Percentiles rank a stretch among this genome's conserved stretches.
phyloP scores from a whole-genome alignment of 2,329 filamentous ascomycete genomes.

The Fusarium dlaminii region DNA sequence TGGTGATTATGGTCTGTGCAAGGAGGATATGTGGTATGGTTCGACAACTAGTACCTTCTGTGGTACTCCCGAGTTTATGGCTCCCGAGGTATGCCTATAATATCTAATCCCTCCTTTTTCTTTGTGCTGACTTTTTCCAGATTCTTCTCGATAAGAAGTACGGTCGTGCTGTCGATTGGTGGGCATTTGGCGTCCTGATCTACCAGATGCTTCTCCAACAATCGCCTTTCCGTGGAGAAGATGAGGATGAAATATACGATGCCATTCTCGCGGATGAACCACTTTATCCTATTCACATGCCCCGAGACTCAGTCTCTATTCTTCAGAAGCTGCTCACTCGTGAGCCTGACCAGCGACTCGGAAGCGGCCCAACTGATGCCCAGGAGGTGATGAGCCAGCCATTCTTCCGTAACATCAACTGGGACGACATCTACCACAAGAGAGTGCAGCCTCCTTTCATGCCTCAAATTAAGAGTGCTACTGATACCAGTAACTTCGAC shows the following conservation, averaged over 20 bases:
- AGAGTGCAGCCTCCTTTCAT: slow-evolving; percentile 87
- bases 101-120: background rate
- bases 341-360: slow-evolving; percentile 91
- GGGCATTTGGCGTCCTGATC: slow-evolving; percentile 98
- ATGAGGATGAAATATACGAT: slow-evolving; percentile 99
- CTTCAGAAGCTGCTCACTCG: slow-evolving; percentile 96
- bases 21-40: slow-evolving; percentile 99
- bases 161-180: slow-evolving; percentile 97
- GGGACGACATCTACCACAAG: slow-evolving; percentile 99
- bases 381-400: slow-evolving; percentile 99
- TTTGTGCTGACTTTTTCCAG: slow-evolving; percentile 57
- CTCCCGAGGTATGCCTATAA: slow-evolving; percentile 77
- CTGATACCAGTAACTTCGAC: slow-evolving; percentile 99
- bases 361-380: slow-evolving; percentile 94
- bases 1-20: slow-evolving; percentile 97
- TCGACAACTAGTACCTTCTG: slow-evolving; percentile 98
- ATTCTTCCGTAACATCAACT: slow-evolving; percentile 97
- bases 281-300: slow-evolving; percentile 98
- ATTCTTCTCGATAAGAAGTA: slow-evolving; percentile 99
- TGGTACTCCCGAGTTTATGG: slow-evolving; percentile 99
- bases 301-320: slow-evolving; percentile 95
- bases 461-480: slow-evolving; percentile 88
- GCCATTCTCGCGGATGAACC: slow-evolving; percentile 97
- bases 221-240: slow-evolving; percentile 97
- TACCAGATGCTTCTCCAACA: slow-evolving; percentile 99